Percentiles rank a stretch among this genome's conserved stretches.
Evolutionary conservation across 2,329 filamentous ascomycete genomes (phyloP).

Genomic region (Knufia petricola): DNA sequence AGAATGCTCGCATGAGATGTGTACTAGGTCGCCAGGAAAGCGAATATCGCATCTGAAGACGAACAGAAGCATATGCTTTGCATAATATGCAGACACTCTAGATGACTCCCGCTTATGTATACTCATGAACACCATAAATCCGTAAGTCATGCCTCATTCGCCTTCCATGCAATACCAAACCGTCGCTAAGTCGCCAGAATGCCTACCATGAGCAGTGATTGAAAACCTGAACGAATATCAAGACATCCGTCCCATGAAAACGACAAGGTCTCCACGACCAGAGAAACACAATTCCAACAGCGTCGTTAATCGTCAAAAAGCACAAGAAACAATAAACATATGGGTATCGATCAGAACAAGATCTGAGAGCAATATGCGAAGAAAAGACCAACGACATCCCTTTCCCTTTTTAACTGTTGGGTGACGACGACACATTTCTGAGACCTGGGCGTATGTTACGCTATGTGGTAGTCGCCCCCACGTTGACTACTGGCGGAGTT

Average conservation of each 20-base stretch:
- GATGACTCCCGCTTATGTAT: not conserved
- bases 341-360: not conserved
- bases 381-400: not conserved
- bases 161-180: not conserved
- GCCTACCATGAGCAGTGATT: not conserved
- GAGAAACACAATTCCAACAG: not conserved
- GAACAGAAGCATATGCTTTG: not conserved
- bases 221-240: not conserved
- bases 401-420: not conserved
- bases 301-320: not conserved
- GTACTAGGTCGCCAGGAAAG: too few species aligned
- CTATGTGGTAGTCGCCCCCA: not conserved
- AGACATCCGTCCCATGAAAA: slow-evolving; percentile 1
- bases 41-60: too few species aligned
- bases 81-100: not conserved
- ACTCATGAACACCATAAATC: not conserved
- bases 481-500: not conserved
- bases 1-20: too few species aligned
- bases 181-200: not conserved
- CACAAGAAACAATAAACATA: not conserved
- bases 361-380: not conserved
- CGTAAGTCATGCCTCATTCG: not conserved
- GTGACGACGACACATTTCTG: not conserved
- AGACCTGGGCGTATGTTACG: too few species aligned
- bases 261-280: not conserved